phyloP scores from a whole-genome alignment of 169 alveolate species.

The Eimeria brunetti region DNA sequence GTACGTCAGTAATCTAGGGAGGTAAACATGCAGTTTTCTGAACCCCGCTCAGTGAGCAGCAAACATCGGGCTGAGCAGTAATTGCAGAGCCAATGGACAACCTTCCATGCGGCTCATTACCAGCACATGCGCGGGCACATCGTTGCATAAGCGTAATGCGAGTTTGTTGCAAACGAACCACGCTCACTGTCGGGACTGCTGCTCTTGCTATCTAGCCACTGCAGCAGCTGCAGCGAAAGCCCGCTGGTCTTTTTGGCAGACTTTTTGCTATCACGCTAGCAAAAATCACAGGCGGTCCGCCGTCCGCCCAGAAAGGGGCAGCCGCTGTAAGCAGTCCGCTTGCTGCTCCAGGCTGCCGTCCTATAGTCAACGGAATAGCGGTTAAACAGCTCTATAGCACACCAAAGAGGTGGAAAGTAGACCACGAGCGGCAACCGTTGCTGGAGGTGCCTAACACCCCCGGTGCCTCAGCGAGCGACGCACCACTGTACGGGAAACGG shows the following conservation, averaged over 20 bases:
- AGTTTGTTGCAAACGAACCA: neutral
- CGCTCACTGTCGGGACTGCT: neutral
- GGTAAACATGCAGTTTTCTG: neutral
- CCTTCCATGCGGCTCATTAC: neutral
- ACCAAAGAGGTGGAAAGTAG: neutral
- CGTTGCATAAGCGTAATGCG: neutral
- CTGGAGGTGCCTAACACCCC: neutral
- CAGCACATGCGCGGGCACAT: neutral
- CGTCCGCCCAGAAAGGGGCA: neutral
- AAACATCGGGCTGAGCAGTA: no score
- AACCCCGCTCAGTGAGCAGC: neutral
- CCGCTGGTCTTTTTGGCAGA: neutral
- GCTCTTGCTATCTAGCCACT: neutral
- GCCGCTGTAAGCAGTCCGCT: neutral
- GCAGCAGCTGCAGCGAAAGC: slow-evolving; percentile 13
- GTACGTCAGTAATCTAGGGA: neutral
- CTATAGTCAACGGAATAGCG: neutral
- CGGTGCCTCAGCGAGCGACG: neutral
- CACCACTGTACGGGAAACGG: neutral
- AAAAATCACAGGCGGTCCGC: neutral
- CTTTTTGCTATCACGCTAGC: neutral
- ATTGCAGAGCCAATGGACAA: neutral
- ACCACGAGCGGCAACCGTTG: neutral
- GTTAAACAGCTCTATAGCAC: neutral
- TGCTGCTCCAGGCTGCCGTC: slow-evolving; percentile 11